These are phyloP conservation scores for Trametes meyenii DNA, from an alignment of 768 basidiomycete genomes.

Conservation along the genomic window DNA sequence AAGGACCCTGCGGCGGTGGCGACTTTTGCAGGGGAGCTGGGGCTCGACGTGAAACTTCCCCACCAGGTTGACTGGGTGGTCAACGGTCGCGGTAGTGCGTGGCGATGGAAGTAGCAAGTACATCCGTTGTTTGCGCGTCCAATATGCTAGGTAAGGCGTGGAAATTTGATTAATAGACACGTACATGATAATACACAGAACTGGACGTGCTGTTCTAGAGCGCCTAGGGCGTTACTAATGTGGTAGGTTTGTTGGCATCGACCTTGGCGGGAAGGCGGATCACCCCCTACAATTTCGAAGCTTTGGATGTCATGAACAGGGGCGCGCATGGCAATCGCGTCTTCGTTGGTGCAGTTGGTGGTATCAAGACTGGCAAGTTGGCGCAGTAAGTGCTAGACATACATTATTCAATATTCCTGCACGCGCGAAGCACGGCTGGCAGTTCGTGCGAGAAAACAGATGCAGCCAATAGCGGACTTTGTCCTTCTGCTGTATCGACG, in stretches of 20 bases:
- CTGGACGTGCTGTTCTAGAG: too few species aligned
- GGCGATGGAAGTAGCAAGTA: not conserved
- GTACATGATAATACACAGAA: too few species aligned
- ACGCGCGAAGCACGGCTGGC: too few species aligned
- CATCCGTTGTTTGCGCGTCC: not conserved
- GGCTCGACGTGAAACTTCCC: slow-evolving; percentile 47
- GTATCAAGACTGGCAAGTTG: slow-evolving; percentile 54
- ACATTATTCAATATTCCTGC: too few species aligned
- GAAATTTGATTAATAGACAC: not conserved
- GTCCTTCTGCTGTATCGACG: not conserved
- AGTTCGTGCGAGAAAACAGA: too few species aligned
- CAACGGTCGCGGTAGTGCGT: not conserved
- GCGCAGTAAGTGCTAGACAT: slow-evolving; percentile 62
- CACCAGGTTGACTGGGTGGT: slow-evolving; percentile 57
- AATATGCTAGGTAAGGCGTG: not conserved
- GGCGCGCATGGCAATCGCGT: slow-evolving; percentile 44
- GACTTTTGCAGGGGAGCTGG: slow-evolving; percentile 54
- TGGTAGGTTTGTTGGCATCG: too few species aligned
- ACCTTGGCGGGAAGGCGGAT: too few species aligned
- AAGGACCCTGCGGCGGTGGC: slow-evolving; percentile 52
- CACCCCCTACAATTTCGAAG: too few species aligned
- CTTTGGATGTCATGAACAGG: too few species aligned
- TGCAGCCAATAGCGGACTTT: not conserved
- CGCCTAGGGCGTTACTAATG: too few species aligned
- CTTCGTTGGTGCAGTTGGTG: slow-evolving; percentile 59